Base-by-base conservation (phyloP, 169 alveolate species). In the Eimeria tenella region DNA sequence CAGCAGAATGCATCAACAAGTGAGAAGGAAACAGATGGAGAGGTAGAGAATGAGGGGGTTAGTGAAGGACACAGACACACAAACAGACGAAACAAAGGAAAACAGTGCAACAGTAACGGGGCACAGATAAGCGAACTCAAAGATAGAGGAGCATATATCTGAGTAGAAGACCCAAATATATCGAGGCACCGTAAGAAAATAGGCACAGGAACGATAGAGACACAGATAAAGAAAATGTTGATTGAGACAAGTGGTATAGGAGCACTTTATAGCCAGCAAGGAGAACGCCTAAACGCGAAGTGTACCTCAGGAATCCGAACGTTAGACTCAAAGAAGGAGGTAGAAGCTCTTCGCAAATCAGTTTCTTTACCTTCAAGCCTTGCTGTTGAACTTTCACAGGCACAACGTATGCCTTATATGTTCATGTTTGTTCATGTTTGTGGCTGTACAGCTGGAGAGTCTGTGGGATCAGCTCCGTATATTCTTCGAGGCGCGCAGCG, bases 381-480 rank as follows among this genome's bases (percentile, higher is more conserved):
- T 31, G 42, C 42, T 31, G 42, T 31, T 31, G 42, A 31, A 31
- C 42, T 31, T 31, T 31, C 42, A 31, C 3, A 56, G 68, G 19
- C 21, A 3, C 68, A 58, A 17, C 68, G 0, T 3, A 17, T 68
- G 49, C 77, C 77, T 68, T 10, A 0, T n/a, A n/a, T n/a, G n/a
- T n/a, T n/a, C n/a, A n/a, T 77, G 63, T n/a, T n/a, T 50, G 87
- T 2, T 31, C 42, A 31, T 31, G 42, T 31, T 31, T 11, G 42
- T 75, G 86, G n/a, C 71, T 81, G 74, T 23, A 21, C 89, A 81
- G 89, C 73, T 81, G 89, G 89, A 81, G 21, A 23, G 56, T 3
- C 23, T 81, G 55, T 81, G 89, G 89, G 55, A 21, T 7, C 73
- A 81, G 89, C 73, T 81, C 53, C 74, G 74, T 19, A 13, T 11